Evolutionary conservation across 148 eudicot genomes (phyloP), one percentile per base, ranked within the genome.

Genomic region (Vaccinium corymbosum): DNA sequence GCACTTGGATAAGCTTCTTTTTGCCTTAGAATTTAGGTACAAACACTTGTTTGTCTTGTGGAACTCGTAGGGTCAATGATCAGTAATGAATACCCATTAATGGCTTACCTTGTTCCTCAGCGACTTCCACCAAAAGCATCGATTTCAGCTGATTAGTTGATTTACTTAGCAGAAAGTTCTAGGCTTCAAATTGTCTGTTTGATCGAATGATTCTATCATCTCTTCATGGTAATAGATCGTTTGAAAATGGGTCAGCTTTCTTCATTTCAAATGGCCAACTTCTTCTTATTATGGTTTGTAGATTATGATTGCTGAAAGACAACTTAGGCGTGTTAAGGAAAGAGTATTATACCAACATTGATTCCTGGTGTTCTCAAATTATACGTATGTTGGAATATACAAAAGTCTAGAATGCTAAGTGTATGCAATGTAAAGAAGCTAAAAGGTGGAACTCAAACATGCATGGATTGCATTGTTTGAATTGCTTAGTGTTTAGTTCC

Each of bases 161-260:
- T 80, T 46, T 46, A 4, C 35, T 62, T 62, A 62, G 12, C 15
- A 19, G 19, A 17, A 80, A 42, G 35, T 61, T 32, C 6, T 48
- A 15, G 7, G 27, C 53, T 38, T 50, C 50, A 77, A 51, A 22
- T 29, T 19, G 29, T 81, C 14, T 62, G 74, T 8, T 81, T 56
- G 32, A 38, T 66, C 50, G 42, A 48, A 20, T n/a, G 53, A 42
- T 76, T 27, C 29, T 38, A 6, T 61, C 22, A n/a, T 22, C 32
- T 66, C 48, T 62, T 8, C 27, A 71, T 85, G 76, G 75, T 61
- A 59, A 78, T 61, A 93, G 95, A 86, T 57, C 0, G 27, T 13
- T 74, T 1, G 32, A 46, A 2, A 79, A 62, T 46, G 22, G 35
- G 13, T n/a, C 11, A 64, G 17, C 29, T 66, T 38, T 20, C 48